Base-by-base conservation (phyloP, 768 basidiomycete genomes). In the Hypholoma sublateritium region DNA sequence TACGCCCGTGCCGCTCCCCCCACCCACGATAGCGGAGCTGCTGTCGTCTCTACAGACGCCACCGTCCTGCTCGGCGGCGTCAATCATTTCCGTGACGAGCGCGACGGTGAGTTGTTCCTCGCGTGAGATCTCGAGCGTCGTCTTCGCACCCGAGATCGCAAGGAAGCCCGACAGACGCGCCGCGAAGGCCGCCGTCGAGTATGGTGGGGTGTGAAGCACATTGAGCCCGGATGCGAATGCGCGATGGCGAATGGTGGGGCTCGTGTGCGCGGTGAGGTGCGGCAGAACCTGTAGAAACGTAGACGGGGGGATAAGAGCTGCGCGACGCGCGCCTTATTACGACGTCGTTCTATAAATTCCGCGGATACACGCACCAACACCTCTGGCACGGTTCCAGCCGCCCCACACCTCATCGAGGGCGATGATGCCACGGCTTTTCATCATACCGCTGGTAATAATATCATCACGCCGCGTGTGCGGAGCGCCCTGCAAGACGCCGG, bases 341-440 rank as follows among this genome's bases (percentile, higher is more conserved):
- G 37, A 43, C 56, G 51, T 35, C 54, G 9, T 32, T 53, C 52
- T 51, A 28, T 39, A 32, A 53, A 53, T 56, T 53, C 49, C 44
- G 46, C 32, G 63, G 46, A 44, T 21, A 58, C 22, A 65, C 88
- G 69, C 69, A 93, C 94, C 89, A 53, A 96, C 89, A 48, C 95
- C 95, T 62, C 95, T 76, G 5, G 93, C 94, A 56, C 95, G 86
- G 67, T 95, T 96, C 95, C 95, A 97, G 1, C 89, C 86, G 24
- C 92, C 92, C 95, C 95, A 98, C 0, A 90, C 90, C 71, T 96
- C 95, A 67, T 98, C 95, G 24, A 97, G 72, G 0, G 88, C 91
- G 37, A 97, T 81, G 34, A 96, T 82, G 1, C 92, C 93, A 25
- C 92, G 82, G 2, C 80, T 77, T 55, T 80, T 79, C 91, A 95